A percentile compares a stretch with the other conserved stretches of the same genome.
phyloP scores from a whole-genome alignment of 306 rosid species.

The Prunus persica region Prunus_persica_NCBIv2 NC_034016.1:16600501-16601000 shows the following conservation, averaged over 20 bases:
- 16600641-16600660: not conserved
- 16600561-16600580: constrained; percentile 13
- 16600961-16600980: too few species aligned
- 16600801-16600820: not conserved
- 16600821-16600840: not conserved
- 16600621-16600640: not conserved
- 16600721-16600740: not conserved
- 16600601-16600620: constrained; percentile 35
- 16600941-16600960: not conserved
- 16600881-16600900: too few species aligned
- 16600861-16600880: too few species aligned
- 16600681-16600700: not conserved
- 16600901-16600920: too few species aligned
- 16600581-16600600: constrained; percentile 16
- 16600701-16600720: not conserved
- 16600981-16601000: too few species aligned
- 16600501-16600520: constrained; percentile 25
- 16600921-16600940: not conserved
- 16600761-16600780: not conserved
- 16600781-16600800: not conserved
- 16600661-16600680: not conserved
- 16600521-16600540: constrained; percentile 50
- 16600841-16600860: too few species aligned
- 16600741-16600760: not conserved
- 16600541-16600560: constrained; percentile 26